Conservation (phyloP, 2,329 filamentous ascomycete genomes). For the Clonostachys byssicola region DNA sequence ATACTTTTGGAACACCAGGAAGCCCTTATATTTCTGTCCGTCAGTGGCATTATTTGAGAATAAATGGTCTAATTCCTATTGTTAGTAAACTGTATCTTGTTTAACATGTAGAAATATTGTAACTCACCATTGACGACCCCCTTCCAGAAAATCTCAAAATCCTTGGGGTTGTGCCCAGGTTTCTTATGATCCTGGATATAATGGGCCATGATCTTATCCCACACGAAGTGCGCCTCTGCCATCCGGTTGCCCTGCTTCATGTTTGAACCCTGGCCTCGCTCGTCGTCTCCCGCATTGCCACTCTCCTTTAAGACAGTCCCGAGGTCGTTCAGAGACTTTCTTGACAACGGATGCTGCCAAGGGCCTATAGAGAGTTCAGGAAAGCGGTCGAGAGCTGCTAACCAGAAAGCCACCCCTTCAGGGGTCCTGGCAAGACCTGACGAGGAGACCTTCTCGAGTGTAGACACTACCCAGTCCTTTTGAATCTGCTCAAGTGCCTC, state of each 20-base stretch:
- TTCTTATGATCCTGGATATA: constrained; percentile 32
- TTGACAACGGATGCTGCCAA: constrained; percentile 75
- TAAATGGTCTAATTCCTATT: constrained; percentile 58
- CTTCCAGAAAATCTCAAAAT: constrained; percentile 78
- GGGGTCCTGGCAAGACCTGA: constrained; percentile 73
- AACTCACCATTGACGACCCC: constrained; percentile 78
- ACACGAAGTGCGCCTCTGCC: constrained; percentile 80
- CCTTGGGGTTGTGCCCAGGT: constrained; percentile 19
- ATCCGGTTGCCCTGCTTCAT: constrained; percentile 71
- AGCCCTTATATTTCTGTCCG: constrained; percentile 88
- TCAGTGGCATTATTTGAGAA: constrained; percentile 80
- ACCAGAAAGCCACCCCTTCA: constrained; percentile 87
- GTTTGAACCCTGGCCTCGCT: constrained; percentile 33
- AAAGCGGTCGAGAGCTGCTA: constrained; percentile 63
- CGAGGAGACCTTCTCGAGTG: constrained; percentile 58
- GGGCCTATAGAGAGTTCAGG: constrained; percentile 60
- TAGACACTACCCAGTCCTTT: constrained; percentile 52
- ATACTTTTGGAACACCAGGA: constrained; percentile 79
- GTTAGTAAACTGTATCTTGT: constrained; percentile 11
- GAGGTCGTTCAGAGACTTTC: constrained; percentile 63
- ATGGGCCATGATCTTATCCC: constrained; percentile 70
- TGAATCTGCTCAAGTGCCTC: constrained; percentile 64
- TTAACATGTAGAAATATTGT: too few relatives aligned
- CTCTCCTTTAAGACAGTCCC: constrained; percentile 78
- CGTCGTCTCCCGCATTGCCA: constrained; percentile 40